Base-by-base conservation (phyloP, 495 filamentous ascomycete species). In the Podospora sp. region DNA sequence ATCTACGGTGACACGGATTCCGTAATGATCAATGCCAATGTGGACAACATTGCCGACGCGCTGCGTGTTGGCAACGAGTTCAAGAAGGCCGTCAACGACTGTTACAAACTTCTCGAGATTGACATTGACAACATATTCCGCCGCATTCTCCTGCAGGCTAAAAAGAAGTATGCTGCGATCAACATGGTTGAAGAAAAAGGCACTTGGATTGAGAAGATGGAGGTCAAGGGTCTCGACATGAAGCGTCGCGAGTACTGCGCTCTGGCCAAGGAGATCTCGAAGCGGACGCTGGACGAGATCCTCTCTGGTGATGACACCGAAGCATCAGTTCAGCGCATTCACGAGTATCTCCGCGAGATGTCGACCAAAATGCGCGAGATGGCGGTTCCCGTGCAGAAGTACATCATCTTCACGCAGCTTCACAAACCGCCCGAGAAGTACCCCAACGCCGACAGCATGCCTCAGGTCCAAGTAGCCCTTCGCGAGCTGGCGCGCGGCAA, bases 1-100 rank as follows among this genome's bases (percentile, higher is more conserved):
- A 97, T 99, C 65, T 99, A 99, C 74, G 95, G 95, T 79, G 95
- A 99, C 80, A 99, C 95, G 24, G 95, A 99, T 76, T 99, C 95
- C 24, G 95, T 99, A 79, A 99, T 99, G 95, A 97, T 99, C 79
- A 98, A 99, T 72, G 97, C 95, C 57, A 97, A 97, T 76, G 92
- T 92, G 59, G 92, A 97, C 74, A 97, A 91, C 63, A 91, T 98
- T 29, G 89, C 90, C 29, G 94, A 97, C 69, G 94, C 95, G 18
- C 77, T 97, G 36, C 92, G 93, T 72, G 88, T 98, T 60, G 96
- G 96, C 49, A 79, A 84, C 20, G 84, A 88, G 36, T 88, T 89
- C 77, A 88, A 88, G 74, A 80, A 81, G 57, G 76, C 83, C 33
- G 86, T 99, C 78, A 99, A 99, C 72, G 91, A 96, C 62, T 88